Base-by-base conservation (phyloP, 768 basidiomycete genomes). In the Russula sp. region DNA sequence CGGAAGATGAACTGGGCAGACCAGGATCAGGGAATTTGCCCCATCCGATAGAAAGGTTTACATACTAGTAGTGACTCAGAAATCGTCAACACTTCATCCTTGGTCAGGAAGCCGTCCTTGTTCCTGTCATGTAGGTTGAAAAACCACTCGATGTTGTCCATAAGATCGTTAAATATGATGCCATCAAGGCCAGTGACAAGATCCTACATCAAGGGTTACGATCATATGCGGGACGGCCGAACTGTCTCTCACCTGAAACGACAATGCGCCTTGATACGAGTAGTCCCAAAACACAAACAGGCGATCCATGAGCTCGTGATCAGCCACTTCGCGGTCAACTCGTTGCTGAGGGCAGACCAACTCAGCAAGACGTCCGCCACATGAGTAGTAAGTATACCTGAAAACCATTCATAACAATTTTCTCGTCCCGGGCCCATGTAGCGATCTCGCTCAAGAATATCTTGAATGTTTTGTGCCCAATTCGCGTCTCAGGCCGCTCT, bases 101-200 rank as follows among this genome's bases (percentile, higher is more conserved):
- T 98, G 2, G 94, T 95, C 64, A 99, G 75, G 72, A 79, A 93
- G 1, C 96, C 95, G 70, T 99, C 97, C 68, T 93, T 93, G 73
- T 99, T 90, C 74, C 95, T 95, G 75, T 95, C 93, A 64, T 96
- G 92, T 52, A 98, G 73, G 67, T 88, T 89, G 75, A 98, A 98
- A 76, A 98, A 96, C 96, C 96, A 99, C 72, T 97, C 92, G 68
- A 98, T 96, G 67, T 92, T 96, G 60, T 94, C 91, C 97, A 98
- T 98, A 66, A 99, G 75, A 72, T 98, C 97, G 65, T 92, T 95
- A 75, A 91, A 89, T 83, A 98, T 90, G 48, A 97, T 90, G 2
- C 87, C 87, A 67, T 97, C 88, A 52, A 98, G 77, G 1, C 97
- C 96, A 34, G 78, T 81, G 10, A 98, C 87, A 13, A 98, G 77